A percentile compares a stretch with the other conserved stretches of the same genome.
Evolutionary conservation across 2,329 filamentous ascomycete species (phyloP).

Genomic region (Alternaria hordeiaustralica): DNA sequence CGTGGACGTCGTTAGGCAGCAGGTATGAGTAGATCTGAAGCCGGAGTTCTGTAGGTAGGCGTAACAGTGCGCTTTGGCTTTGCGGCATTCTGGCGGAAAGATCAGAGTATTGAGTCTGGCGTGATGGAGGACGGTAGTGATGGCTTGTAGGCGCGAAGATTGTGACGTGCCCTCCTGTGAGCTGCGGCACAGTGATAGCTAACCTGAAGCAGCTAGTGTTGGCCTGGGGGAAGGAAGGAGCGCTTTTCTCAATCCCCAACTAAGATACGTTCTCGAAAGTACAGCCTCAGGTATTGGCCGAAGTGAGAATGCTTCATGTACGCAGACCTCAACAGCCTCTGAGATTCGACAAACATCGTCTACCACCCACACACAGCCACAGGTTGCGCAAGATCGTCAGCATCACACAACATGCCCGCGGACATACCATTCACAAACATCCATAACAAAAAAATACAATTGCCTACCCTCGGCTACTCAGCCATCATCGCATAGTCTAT

Average conservation of each 20-base stretch:
- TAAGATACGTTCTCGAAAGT: neutral
- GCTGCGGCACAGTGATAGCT: no score
- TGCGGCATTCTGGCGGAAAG: neutral
- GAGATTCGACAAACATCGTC: no score
- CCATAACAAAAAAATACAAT: slow-evolving; percentile 7
- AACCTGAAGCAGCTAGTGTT: no score
- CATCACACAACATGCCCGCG: neutral
- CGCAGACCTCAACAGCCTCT: neutral
- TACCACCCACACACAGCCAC: neutral
- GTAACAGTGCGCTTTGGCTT: neutral
- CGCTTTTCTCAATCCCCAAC: neutral
- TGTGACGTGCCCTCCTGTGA: no score
- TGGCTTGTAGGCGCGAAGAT: no score
- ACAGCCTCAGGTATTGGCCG: neutral
- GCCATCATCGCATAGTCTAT: slow-evolving; percentile 9
- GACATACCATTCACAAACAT: neutral
- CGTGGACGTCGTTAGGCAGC: neutral
- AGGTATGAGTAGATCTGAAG: neutral
- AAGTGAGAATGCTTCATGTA: neutral
- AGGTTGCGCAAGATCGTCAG: neutral
- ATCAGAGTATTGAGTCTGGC: no score
- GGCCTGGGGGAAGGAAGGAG: neutral
- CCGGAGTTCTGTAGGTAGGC: neutral
- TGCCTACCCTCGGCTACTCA: slow-evolving; percentile 5
- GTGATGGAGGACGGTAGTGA: no score